These are phyloP conservation scores for Solanum sejunctum DNA, from an alignment of 257 asterid genomes.

Conservation along the genomic window DNA sequence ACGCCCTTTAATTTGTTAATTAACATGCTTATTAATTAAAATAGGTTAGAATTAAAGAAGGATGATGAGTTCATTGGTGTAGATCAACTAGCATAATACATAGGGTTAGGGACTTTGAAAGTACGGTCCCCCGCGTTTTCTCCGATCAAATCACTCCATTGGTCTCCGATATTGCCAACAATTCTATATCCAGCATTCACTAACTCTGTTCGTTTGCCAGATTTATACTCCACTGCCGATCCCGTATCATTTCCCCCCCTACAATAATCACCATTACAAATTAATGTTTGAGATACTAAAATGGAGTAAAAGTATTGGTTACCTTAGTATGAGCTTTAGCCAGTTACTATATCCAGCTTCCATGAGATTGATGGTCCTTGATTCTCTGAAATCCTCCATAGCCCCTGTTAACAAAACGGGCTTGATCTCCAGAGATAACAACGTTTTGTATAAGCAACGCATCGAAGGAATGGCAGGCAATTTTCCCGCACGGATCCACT, in stretches of 20 bases:
- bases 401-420: slow-evolving; percentile 28
- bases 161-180: slow-evolving; percentile 21
- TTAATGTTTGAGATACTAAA: no score
- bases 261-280: background rate
- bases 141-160: slow-evolving; percentile 24
- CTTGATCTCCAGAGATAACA: slow-evolving; percentile 21
- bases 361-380: slow-evolving; percentile 14
- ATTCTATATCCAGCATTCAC: slow-evolving; percentile 19
- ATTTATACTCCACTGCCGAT: slow-evolving; percentile 7
- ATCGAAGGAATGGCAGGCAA: slow-evolving; percentile 35
- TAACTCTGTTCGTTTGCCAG: slow-evolving; percentile 8
- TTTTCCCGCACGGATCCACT: slow-evolving; percentile 30
- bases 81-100: slow-evolving; percentile 8
- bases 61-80: background rate
- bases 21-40: background rate
- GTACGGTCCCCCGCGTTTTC: slow-evolving; percentile 6
- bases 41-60: background rate
- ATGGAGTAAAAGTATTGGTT: background rate
- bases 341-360: slow-evolving; percentile 34
- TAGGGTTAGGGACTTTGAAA: slow-evolving; percentile 26
- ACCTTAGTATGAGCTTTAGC: slow-evolving; percentile 38
- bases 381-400: background rate
- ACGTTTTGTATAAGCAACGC: slow-evolving; percentile 14
- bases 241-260: slow-evolving; percentile 13
- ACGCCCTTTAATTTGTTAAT: background rate